Percentiles rank a stretch among this genome's conserved stretches.
Evolutionary conservation across 73 alveolate genomes (phyloP).

Genomic region (Paramecium sexaurelia): DNA sequence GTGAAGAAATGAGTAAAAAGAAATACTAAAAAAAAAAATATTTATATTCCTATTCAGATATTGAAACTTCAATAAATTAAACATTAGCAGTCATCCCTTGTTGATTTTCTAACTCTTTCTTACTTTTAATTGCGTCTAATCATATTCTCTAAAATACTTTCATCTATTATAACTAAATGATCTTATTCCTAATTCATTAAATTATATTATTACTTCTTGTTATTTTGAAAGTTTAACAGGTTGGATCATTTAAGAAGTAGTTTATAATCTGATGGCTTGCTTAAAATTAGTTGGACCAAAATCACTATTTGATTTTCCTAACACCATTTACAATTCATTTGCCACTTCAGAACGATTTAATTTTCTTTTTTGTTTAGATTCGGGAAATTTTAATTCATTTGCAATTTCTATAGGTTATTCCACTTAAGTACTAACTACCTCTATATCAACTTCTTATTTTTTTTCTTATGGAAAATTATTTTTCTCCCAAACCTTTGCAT

Average conservation of each 20-base stretch:
- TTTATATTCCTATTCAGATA: background rate
- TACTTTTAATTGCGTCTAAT: background rate
- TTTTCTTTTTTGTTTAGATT: background rate
- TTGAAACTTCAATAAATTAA: background rate
- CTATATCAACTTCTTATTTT: background rate
- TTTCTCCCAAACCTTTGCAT: background rate
- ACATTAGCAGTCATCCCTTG: slow-evolving; percentile 19
- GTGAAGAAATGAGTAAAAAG: background rate
- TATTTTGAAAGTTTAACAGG: background rate
- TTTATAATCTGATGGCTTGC: background rate
- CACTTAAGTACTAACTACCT: background rate
- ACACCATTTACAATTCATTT: background rate
- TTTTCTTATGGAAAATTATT: background rate
- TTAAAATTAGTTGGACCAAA: background rate
- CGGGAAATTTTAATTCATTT: background rate
- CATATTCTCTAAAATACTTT: background rate
- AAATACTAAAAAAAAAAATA: background rate
- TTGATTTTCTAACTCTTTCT: background rate
- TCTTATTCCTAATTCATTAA: background rate
- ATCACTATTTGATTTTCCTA: background rate
- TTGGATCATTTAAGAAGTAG: background rate
- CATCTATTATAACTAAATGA: background rate
- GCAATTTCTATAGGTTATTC: background rate
- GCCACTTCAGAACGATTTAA: background rate
- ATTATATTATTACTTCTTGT: background rate